A percentile compares a stretch with the other conserved stretches of the same genome.
Conservation (phyloP, 164 flowering plant species). For the Pachysandra terminalis region DNA sequence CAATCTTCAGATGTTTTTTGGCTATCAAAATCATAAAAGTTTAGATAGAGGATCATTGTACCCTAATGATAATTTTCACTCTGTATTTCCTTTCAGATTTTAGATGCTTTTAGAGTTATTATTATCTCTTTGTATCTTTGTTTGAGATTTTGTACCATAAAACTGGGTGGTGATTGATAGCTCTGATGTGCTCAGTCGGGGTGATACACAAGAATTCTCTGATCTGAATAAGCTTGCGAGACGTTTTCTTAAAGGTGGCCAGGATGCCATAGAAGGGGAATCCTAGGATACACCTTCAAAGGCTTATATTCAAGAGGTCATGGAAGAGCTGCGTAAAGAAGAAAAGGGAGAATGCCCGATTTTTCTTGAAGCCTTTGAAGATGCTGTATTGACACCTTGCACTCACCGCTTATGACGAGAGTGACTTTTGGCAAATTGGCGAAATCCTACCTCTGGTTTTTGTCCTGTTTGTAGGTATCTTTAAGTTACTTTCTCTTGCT, state of each 20-base stretch:
- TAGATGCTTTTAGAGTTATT: neutral
- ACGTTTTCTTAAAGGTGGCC: conserved; percentile 74
- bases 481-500: conserved; percentile 1
- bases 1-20: neutral
- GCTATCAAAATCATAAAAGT: neutral
- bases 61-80: neutral
- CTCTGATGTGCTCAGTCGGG: conserved; percentile 59
- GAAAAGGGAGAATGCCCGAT: conserved; percentile 96
- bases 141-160: neutral
- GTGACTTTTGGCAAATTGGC: conserved; percentile 93
- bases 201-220: conserved; percentile 89
- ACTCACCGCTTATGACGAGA: conserved; percentile 95
- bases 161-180: conserved; percentile 8
- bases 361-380: conserved; percentile 97
- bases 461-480: conserved; percentile 97
- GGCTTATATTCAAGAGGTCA: conserved; percentile 88
- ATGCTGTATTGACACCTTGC: conserved; percentile 98
- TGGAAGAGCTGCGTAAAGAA: conserved; percentile 87
- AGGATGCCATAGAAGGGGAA: conserved; percentile 38
- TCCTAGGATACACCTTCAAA: conserved; percentile 54
- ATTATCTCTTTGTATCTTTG: neutral
- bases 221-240: conserved; percentile 90
- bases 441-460: conserved; percentile 66
- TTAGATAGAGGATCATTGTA: neutral
- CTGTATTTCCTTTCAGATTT: neutral